Percentiles rank a stretch among this genome's conserved stretches.
These are phyloP conservation scores for Clonostachys rosea DNA, from an alignment of 2,329 filamentous ascomycete species.

Conservation along the genomic window DNA sequence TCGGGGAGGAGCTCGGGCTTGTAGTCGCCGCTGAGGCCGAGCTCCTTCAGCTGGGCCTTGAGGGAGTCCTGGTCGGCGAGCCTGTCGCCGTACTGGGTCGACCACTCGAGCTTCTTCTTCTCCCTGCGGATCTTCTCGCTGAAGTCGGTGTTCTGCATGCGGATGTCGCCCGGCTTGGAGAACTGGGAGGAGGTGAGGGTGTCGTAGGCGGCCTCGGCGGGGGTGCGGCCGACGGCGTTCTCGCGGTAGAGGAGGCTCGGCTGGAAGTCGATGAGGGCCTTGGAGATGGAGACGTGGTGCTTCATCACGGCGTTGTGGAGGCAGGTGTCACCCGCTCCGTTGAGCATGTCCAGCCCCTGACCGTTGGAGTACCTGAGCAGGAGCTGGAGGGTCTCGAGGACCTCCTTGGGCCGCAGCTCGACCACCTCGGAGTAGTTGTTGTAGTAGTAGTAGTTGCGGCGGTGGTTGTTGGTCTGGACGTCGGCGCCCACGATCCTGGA, in stretches of 20 bases:
- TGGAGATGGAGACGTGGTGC: conserved; percentile 25
- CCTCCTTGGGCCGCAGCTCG: conserved; percentile 15
- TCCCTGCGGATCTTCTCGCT: not conserved
- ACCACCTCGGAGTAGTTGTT: conserved; percentile 10
- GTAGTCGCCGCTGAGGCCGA: conserved; percentile 21
- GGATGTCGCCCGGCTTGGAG: conserved; percentile 6
- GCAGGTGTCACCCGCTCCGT: conserved; percentile 60
- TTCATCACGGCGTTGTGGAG: conserved; percentile 52
- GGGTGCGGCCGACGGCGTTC: conserved; percentile 72
- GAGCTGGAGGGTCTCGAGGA: conserved; percentile 36
- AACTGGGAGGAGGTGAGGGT: conserved; percentile 35
- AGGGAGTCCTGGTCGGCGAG: conserved; percentile 4
- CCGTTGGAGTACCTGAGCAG: conserved; percentile 45
- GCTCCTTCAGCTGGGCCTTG: conserved; percentile 8
- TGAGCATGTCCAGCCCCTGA: conserved; percentile 51
- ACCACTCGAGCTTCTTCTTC: not conserved
- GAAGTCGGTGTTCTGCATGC: not conserved
- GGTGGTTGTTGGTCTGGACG: conserved; percentile 5
- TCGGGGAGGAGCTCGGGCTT: conserved; percentile 11
- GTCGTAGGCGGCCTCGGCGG: conserved; percentile 62
- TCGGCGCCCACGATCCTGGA: conserved; percentile 12
- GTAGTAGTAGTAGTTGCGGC: conserved; percentile 5
- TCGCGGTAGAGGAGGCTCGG: conserved; percentile 63
- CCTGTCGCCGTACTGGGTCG: not conserved
- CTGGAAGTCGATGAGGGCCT: conserved; percentile 46